Percentiles rank a stretch among this genome's conserved stretches.
phyloP scores from a whole-genome alignment of 257 asterid species.

The Solanum sitiens region DNA sequence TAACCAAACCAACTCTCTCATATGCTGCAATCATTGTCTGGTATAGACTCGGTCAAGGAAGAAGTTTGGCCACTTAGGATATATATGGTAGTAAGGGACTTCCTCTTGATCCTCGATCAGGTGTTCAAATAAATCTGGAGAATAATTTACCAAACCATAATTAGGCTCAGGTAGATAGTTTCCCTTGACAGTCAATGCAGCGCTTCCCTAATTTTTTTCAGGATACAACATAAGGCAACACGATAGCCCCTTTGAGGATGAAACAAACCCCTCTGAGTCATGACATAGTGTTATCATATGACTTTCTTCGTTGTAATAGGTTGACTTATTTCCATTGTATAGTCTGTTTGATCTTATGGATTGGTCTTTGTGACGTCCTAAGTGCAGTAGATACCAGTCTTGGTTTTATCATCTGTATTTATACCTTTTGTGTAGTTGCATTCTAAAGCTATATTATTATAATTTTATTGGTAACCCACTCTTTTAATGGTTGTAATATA shows the following conservation, averaged over 20 bases:
- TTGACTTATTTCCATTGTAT: not conserved
- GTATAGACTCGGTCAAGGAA: constrained; percentile 53
- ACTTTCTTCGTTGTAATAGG: not conserved
- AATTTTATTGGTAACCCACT: not conserved
- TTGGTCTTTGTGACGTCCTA: not conserved
- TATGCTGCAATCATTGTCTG: constrained; percentile 88
- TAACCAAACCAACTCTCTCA: constrained; percentile 82
- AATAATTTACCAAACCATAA: constrained; percentile 38
- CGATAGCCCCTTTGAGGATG: not conserved
- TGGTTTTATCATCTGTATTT: not conserved
- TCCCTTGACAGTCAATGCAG: constrained; percentile 6
- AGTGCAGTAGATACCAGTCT: not conserved
- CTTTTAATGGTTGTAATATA: not conserved
- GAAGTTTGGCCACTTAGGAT: constrained; percentile 60
- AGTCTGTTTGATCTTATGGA: not conserved
- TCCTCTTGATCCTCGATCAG: constrained; percentile 47
- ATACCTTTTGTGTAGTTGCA: not conserved
- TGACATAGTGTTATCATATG: not conserved
- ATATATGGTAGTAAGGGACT: constrained; percentile 61
- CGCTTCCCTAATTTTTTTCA: constrained; percentile 1
- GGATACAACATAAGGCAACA: not conserved
- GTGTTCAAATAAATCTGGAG: constrained; percentile 65
- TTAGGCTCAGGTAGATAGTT: not conserved
- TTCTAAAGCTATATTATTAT: not conserved
- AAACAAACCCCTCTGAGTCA: not conserved